Base-by-base conservation (phyloP, 306 rosid genomes). In the Arachis stenosperma region DNA sequence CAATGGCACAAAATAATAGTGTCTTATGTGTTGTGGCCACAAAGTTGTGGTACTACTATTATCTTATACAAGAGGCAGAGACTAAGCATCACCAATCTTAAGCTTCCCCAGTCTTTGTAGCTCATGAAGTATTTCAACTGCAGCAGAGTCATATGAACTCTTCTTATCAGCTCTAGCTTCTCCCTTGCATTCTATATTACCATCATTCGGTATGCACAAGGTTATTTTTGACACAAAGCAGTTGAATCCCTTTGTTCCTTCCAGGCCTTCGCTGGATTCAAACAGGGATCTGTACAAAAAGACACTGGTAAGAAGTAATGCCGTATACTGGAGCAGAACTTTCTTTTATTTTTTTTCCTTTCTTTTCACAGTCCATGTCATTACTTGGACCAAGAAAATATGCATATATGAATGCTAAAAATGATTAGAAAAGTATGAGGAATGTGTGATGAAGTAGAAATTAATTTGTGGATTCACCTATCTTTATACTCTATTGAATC, bases 161-260 rank as follows among this genome's bases (percentile, higher is more conserved):
- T 88, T 92, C 86, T 95, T 95, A 66, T 91, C 98, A 7, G 84
- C 74, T 74, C 92, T 88, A 44, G 87, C 89, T 60, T 87, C 93
- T 65, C 99, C 99, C 70, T 65, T 14, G 83, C 96, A 86, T 68
- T 85, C 84, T 37, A 90, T 65, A 46, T 71, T 52, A 72, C 89
- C 88, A n/a, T 47, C 60, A 57, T 79, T 81, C 40, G 99, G 99
- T 72, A 95, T 84, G 85, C 81, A 80, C 87, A 94, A 70, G n/a
- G 65, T 81, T 46, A 87, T 63, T 61, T 13, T 86, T 1, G 99
- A 88, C 77, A 65, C 71, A 53, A 84, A 95, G 75, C 96, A 89
- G 84, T 71, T 85, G 0, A 53, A 78, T 62, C 87, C 87, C 57
- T 30, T 82, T 74, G 78, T 84, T 76, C 64, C 80, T 56, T 84